These are phyloP conservation scores for Diplotaxis tenuifolia DNA, from an alignment of 345 rosid genomes.

Conservation along the genomic window DNA sequence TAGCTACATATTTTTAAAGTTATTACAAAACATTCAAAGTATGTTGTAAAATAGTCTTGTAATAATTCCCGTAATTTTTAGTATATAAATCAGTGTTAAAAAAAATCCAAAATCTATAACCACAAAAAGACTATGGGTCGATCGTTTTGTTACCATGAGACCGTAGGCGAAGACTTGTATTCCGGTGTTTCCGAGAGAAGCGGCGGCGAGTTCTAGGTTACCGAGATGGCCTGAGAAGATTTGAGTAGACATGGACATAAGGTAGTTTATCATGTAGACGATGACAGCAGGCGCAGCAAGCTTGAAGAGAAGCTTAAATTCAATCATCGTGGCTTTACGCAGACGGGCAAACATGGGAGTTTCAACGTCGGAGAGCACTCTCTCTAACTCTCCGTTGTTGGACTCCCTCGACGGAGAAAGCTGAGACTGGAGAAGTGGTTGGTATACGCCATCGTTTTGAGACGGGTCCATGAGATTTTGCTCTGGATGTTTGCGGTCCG, in stretches of 20 bases:
- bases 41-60: neutral
- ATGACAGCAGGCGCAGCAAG: constrained; percentile 54
- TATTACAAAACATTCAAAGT: neutral
- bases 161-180: constrained; percentile 47
- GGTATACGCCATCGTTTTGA: constrained; percentile 5
- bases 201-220: constrained; percentile 56
- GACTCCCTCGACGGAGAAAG: neutral
- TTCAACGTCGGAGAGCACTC: constrained; percentile 19
- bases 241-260: constrained; percentile 58
- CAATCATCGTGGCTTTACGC: constrained; percentile 24
- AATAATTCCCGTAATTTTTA: neutral
- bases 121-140: no score
- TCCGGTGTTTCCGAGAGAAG: constrained; percentile 61
- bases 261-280: constrained; percentile 52
- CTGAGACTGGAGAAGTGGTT: constrained; percentile 17
- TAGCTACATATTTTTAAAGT: constrained; percentile 8
- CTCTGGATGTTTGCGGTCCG: neutral
- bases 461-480: constrained; percentile 14
- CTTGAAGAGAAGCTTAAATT: constrained; percentile 41
- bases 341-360: constrained; percentile 8
- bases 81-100: neutral
- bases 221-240: constrained; percentile 59
- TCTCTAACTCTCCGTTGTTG: constrained; percentile 23
- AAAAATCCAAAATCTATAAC: neutral
- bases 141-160: constrained; percentile 23